Evolutionary conservation across 495 filamentous ascomycete species (phyloP).

Genomic region (Xylaria acuta): DNA sequence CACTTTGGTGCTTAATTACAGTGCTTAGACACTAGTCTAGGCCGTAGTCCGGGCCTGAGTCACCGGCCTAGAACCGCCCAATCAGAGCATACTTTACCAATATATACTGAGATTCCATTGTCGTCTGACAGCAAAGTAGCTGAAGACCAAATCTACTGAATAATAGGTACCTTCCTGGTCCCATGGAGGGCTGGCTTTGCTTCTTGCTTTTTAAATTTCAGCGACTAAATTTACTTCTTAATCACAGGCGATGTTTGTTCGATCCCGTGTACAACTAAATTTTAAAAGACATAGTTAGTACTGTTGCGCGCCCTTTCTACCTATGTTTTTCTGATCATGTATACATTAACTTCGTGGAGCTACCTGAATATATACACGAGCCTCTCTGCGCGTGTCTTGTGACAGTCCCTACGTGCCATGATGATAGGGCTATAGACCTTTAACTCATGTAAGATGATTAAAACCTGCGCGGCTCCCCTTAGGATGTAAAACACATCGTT

Average conservation of each 20-base stretch:
- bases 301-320: neutral
- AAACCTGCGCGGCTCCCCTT: too few relatives aligned
- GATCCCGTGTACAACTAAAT: neutral
- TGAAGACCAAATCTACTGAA: neutral
- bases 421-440: too few relatives aligned
- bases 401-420: too few relatives aligned
- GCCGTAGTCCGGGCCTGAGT: neutral
- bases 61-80: neutral
- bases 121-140: neutral
- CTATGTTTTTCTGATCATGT: neutral
- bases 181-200: neutral
- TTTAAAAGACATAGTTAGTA: neutral
- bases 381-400: too few relatives aligned
- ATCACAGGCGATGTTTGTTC: neutral
- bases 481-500: too few relatives aligned
- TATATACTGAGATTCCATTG: neutral
- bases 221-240: neutral
- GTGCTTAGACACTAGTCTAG: too few relatives aligned
- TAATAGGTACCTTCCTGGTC: neutral
- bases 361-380: too few relatives aligned
- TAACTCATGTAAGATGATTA: too few relatives aligned
- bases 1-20: neutral
- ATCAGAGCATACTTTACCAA: neutral
- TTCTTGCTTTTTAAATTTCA: neutral
- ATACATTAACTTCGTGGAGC: too few relatives aligned